These are phyloP conservation scores for Aspergillus hortae DNA, from an alignment of 2,329 filamentous ascomycete genomes.

Conservation along the genomic window DNA sequence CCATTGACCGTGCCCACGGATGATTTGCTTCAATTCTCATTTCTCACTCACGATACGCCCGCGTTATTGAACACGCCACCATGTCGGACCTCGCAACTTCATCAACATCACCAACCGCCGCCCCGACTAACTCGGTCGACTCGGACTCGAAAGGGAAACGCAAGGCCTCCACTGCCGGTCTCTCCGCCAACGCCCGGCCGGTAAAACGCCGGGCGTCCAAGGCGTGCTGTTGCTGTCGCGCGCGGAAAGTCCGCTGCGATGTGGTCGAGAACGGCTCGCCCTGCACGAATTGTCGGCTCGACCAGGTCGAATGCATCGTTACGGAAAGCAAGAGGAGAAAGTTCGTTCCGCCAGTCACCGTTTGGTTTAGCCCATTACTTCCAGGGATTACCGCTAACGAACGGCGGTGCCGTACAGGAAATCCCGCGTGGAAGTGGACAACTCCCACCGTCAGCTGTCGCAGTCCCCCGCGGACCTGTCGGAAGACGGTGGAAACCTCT, in stretches of 20 bases:
- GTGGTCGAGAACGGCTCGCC: slow-evolving; percentile 81
- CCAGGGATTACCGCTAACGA: slow-evolving; percentile 11
- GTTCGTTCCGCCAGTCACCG: slow-evolving; percentile 28
- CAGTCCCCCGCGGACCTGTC: slow-evolving; percentile 33
- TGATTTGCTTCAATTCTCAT: not conserved
- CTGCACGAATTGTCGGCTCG: slow-evolving; percentile 75
- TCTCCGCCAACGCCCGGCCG: slow-evolving; percentile 52
- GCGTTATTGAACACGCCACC: slow-evolving; percentile 6
- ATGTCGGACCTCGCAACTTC: slow-evolving; percentile 22
- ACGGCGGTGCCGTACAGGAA: slow-evolving; percentile 28
- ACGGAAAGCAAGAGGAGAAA: slow-evolving; percentile 77
- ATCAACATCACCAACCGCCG: slow-evolving; percentile 15
- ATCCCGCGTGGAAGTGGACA: slow-evolving; percentile 39
- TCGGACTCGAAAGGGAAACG: slow-evolving; percentile 48
- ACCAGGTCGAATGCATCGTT: slow-evolving; percentile 55
- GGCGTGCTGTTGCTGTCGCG: slow-evolving; percentile 83
- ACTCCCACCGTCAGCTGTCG: slow-evolving; percentile 24
- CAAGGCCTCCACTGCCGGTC: slow-evolving; percentile 55
- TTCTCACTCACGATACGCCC: not conserved
- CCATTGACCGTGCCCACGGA: slow-evolving; percentile 10
- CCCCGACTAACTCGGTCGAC: slow-evolving; percentile 18
- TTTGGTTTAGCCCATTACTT: slow-evolving; percentile 1
- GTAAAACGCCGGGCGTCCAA: slow-evolving; percentile 86
- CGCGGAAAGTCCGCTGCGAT: slow-evolving; percentile 89
- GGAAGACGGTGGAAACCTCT: slow-evolving; percentile 29